Conservation (phyloP, 306 rosid species). For the Cucurbita maxima region DNA sequence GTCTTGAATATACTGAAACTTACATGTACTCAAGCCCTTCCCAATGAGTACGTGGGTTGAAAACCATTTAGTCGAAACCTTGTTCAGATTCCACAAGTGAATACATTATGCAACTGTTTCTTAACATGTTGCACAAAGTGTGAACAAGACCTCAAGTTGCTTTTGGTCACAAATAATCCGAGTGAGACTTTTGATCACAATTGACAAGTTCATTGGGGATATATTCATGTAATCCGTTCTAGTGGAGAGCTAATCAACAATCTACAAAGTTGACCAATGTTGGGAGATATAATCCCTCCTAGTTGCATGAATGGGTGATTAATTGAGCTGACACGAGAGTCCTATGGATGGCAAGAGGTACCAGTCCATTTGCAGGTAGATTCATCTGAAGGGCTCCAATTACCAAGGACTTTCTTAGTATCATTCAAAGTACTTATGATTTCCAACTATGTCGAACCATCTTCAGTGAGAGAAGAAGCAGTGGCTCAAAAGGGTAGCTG, state of each 20-base stretch:
- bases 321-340: slow-evolving; percentile 55
- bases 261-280: slow-evolving; percentile 81
- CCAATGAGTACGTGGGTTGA: not conserved
- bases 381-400: slow-evolving; percentile 63
- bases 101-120: not conserved
- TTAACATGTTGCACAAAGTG: not conserved
- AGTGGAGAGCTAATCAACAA: too few species aligned
- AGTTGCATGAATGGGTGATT: slow-evolving; percentile 78
- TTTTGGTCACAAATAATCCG: slow-evolving; percentile 33
- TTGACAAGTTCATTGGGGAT: too few species aligned
- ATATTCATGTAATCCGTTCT: too few species aligned
- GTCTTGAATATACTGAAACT: not conserved
- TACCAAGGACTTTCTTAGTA: slow-evolving; percentile 40
- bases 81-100: not conserved
- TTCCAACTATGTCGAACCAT: slow-evolving; percentile 73
- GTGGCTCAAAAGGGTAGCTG: slow-evolving; percentile 15
- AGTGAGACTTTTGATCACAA: slow-evolving; percentile 33
- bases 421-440: slow-evolving; percentile 63
- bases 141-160: not conserved
- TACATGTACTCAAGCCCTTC: not conserved
- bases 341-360: slow-evolving; percentile 61
- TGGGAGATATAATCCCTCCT: slow-evolving; percentile 81
- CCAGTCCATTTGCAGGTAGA: slow-evolving; percentile 94
- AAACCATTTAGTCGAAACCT: not conserved
- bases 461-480: slow-evolving; percentile 53